Evolutionary conservation across 164 flowering plant genomes (phyloP).

Genomic region (Dillenia suffruticosa): DNA sequence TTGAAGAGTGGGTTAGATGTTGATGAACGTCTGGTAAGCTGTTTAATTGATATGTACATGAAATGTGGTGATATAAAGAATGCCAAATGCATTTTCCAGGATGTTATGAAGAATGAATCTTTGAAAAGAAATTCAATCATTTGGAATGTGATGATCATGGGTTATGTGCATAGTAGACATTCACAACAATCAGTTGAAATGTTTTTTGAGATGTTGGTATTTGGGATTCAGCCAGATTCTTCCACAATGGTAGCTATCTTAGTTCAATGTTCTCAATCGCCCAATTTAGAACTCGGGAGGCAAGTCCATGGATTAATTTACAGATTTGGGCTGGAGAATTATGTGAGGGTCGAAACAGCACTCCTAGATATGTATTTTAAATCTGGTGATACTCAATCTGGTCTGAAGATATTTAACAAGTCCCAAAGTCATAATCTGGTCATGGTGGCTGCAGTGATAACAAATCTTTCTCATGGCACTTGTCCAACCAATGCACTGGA

Average conservation of each 20-base stretch:
- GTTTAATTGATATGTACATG: conserved; percentile 43
- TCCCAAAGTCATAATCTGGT: conserved; percentile 11
- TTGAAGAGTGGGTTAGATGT: conserved; percentile 26
- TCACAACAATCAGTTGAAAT: conserved; percentile 21
- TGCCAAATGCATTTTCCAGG: conserved; percentile 25
- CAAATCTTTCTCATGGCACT: conserved; percentile 25
- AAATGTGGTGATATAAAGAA: conserved; percentile 27
- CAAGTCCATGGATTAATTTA: conserved; percentile 22
- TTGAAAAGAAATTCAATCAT: conserved; percentile 24
- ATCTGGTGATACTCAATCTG: conserved; percentile 21
- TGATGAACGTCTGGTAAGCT: conserved; percentile 29
- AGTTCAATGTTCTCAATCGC: conserved; percentile 28
- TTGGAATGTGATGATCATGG: conserved; percentile 48
- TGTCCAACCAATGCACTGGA: conserved; percentile 23
- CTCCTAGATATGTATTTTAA: conserved; percentile 46
- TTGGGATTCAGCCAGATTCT: conserved; percentile 30
- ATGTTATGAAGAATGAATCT: conserved; percentile 5
- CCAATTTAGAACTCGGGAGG: conserved; percentile 24
- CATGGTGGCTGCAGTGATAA: conserved; percentile 32
- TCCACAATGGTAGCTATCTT: conserved; percentile 33
- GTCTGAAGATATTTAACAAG: conserved; percentile 15
- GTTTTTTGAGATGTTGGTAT: conserved; percentile 26
- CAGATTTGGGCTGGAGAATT: conserved; percentile 15
- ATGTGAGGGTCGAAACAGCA: conserved; percentile 24
- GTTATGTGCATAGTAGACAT: conserved; percentile 32